phyloP scores from a whole-genome alignment of 1,284 basidiomycete genomes.

The Boletus smithii region DNA sequence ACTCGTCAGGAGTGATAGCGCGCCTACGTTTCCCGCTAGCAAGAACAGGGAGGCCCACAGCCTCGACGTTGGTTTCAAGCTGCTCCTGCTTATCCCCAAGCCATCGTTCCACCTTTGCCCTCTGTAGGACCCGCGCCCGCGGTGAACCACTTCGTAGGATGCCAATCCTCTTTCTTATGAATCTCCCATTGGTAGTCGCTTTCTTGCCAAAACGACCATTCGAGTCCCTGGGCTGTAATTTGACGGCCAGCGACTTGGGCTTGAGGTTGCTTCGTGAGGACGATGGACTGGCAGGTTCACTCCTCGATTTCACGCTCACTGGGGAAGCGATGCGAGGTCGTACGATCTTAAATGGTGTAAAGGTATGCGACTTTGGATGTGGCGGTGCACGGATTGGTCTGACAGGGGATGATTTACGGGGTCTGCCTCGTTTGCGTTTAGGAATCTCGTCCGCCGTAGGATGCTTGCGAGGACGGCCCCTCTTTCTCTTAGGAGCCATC shows the following conservation, averaged over 20 bases:
- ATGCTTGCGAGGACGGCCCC: constrained; percentile 38
- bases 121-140: constrained; percentile 40
- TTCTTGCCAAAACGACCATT: constrained; percentile 54
- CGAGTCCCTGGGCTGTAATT: constrained; percentile 46
- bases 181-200: constrained; percentile 48
- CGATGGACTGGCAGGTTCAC: constrained; percentile 27
- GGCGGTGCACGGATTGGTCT: constrained; percentile 10
- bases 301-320: constrained; percentile 22
- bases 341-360: constrained; percentile 15
- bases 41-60: constrained; percentile 14
- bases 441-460: constrained; percentile 33
- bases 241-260: constrained; percentile 47
- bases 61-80: constrained; percentile 22
- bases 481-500: constrained; percentile 33
- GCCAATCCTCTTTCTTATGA: constrained; percentile 38
- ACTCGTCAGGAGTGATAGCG: constrained; percentile 22
- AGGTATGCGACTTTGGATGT: constrained; percentile 11
- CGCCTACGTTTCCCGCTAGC: constrained; percentile 27
- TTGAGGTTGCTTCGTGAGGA: constrained; percentile 30
- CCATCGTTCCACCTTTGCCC: constrained; percentile 39
- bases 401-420: constrained; percentile 31
- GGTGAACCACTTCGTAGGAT: constrained; percentile 28
- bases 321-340: constrained; percentile 22
- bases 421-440: constrained; percentile 37
- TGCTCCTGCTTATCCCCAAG: constrained; percentile 29